phyloP scores from a whole-genome alignment of 2,329 filamentous ascomycete genomes.

The Colletotrichum sp. region DNA sequence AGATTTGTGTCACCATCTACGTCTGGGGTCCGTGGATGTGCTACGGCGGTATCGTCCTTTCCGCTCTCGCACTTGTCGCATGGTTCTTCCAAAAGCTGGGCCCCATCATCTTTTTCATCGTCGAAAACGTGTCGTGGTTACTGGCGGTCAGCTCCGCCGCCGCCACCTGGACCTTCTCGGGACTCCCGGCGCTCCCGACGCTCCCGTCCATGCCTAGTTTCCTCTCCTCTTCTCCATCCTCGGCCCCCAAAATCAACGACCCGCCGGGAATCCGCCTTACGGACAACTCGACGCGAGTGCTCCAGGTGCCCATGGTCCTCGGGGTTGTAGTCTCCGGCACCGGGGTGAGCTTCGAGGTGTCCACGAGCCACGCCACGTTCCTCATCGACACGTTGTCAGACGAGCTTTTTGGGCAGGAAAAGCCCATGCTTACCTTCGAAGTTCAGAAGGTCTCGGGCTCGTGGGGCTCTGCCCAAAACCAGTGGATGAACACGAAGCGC shows the following conservation, averaged over 20 bases:
- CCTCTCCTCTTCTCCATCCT: neutral
- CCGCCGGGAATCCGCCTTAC: neutral
- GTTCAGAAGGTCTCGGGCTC: neutral
- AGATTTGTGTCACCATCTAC: neutral
- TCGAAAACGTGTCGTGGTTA: neutral
- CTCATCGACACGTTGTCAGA: neutral
- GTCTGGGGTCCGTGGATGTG: neutral
- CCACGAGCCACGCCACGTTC: neutral
- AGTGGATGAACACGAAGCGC: neutral
- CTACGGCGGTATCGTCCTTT: neutral
- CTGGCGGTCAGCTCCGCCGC: neutral
- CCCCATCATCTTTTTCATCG: neutral
- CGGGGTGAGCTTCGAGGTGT: neutral
- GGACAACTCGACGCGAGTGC: neutral
- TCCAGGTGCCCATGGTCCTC: neutral
- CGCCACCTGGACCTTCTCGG: neutral
- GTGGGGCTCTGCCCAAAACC: neutral
- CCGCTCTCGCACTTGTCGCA: neutral
- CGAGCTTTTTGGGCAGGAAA: neutral
- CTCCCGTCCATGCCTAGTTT: neutral
- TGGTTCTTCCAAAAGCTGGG: neutral
- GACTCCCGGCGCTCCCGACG: neutral
- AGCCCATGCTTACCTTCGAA: neutral
- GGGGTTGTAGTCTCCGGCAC: neutral
- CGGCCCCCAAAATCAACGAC: neutral